Evolutionary conservation across 1,284 basidiomycete species (phyloP).

Genomic region (Wallemia mellicola): DNA sequence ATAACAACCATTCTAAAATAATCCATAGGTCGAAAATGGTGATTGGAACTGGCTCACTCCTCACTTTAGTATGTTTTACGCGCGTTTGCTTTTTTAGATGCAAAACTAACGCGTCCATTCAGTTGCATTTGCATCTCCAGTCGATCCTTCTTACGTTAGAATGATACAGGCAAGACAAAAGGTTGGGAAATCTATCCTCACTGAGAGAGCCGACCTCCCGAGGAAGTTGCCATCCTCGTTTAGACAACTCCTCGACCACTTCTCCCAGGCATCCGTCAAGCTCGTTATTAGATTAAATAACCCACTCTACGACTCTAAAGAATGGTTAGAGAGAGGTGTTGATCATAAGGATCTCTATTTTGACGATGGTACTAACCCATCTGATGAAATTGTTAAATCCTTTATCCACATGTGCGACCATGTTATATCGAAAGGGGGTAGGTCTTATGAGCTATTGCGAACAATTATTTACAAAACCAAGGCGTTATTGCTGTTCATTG

Average conservation of each 20-base stretch:
- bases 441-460: not conserved
- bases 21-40: constrained; percentile 27
- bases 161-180: constrained; percentile 6
- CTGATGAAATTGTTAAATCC: constrained; percentile 4
- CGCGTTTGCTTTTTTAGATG: constrained; percentile 8
- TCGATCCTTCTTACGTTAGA: constrained; percentile 23
- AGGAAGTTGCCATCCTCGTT: constrained; percentile 46
- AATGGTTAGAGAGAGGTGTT: constrained; percentile 63
- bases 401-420: constrained; percentile 5
- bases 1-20: not conserved
- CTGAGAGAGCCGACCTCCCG: constrained; percentile 24
- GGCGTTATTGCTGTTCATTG: constrained; percentile 25
- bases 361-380: constrained; percentile 5
- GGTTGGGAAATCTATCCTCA: constrained; percentile 26
- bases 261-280: constrained; percentile 55
- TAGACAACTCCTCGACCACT: constrained; percentile 69
- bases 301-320: constrained; percentile 58
- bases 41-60: constrained; percentile 95
- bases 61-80: constrained; percentile 24
- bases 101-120: constrained; percentile 11
- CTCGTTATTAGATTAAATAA: constrained; percentile 89
- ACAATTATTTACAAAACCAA: not conserved
- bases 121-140: constrained; percentile 77
- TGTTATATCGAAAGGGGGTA: constrained; percentile 6
- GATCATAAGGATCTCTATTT: constrained; percentile 20